These are phyloP conservation scores for Alternaria burnsii DNA, from an alignment of 2,329 filamentous ascomycete species.

Conservation along the genomic window DNA sequence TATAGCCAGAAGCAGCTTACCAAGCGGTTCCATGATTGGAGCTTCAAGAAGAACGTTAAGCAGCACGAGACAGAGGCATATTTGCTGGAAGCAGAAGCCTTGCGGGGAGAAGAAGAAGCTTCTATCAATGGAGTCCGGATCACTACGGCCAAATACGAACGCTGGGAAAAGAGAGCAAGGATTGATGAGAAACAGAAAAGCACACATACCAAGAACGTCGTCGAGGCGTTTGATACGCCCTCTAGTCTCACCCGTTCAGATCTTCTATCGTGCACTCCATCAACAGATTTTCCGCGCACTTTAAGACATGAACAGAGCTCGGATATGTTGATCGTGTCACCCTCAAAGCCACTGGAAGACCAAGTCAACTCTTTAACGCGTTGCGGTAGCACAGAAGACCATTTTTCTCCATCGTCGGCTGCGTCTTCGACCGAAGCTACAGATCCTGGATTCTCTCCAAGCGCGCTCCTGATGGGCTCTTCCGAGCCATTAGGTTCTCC, in stretches of 20 bases:
- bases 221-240: neutral
- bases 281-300: neutral
- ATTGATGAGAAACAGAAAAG: neutral
- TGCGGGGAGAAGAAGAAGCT: neutral
- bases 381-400: neutral
- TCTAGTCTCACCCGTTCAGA: neutral
- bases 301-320: neutral
- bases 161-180: neutral
- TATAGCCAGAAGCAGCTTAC: neutral
- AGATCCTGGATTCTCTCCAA: neutral
- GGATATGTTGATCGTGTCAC: neutral
- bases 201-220: neutral
- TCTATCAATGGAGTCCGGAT: neutral
- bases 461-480: neutral
- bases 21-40: neutral
- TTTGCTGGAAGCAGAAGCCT: neutral
- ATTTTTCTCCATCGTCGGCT: accelerated
- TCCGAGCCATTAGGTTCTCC: neutral
- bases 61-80: neutral
- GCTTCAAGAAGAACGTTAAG: neutral
- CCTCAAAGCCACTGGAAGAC: neutral
- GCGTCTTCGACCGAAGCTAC: neutral
- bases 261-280: accelerated
- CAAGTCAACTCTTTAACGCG: neutral
- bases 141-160: neutral